Evolutionary conservation across 345 rosid genomes (phyloP).

Genomic region (Bruguiera sexangula): DNA sequence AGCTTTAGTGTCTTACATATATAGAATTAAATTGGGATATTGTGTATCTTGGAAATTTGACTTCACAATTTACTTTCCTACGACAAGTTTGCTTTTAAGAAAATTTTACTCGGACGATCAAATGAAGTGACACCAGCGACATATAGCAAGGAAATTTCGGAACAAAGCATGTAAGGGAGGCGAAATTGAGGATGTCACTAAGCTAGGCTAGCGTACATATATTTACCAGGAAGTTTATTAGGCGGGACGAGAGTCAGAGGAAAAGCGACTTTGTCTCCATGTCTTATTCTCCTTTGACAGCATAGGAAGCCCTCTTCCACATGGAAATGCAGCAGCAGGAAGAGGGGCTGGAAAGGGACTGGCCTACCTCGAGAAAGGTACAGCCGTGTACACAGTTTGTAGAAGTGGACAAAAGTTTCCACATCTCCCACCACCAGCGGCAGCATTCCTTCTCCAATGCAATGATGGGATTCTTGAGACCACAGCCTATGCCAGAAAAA

Average conservation of each 20-base stretch:
- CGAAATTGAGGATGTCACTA: not conserved
- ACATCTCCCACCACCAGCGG: not conserved
- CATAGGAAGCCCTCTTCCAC: slow-evolving; percentile 11
- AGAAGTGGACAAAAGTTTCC: slow-evolving; percentile 6
- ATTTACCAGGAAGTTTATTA: not conserved
- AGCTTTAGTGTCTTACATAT: too few relatives aligned
- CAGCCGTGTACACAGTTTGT: not conserved
- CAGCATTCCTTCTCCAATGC: not conserved
- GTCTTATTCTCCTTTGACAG: slow-evolving; percentile 14
- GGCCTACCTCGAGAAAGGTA: slow-evolving; percentile 14
- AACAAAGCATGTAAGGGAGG: too few relatives aligned
- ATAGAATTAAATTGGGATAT: too few relatives aligned
- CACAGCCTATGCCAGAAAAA: not conserved
- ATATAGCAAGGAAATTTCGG: too few relatives aligned
- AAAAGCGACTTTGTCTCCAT: not conserved
- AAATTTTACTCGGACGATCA: too few relatives aligned
- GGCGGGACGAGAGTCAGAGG: not conserved
- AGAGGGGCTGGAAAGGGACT: slow-evolving; percentile 6
- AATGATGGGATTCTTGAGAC: slow-evolving; percentile 3
- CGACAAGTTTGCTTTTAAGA: too few relatives aligned
- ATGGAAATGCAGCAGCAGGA: slow-evolving; percentile 4
- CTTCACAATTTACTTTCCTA: too few relatives aligned
- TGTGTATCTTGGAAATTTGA: too few relatives aligned
- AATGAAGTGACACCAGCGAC: too few relatives aligned
- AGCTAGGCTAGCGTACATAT: too few relatives aligned